Conservation (phyloP, 176 grass and related monocot species). For the Phyllostachys edulis region DNA sequence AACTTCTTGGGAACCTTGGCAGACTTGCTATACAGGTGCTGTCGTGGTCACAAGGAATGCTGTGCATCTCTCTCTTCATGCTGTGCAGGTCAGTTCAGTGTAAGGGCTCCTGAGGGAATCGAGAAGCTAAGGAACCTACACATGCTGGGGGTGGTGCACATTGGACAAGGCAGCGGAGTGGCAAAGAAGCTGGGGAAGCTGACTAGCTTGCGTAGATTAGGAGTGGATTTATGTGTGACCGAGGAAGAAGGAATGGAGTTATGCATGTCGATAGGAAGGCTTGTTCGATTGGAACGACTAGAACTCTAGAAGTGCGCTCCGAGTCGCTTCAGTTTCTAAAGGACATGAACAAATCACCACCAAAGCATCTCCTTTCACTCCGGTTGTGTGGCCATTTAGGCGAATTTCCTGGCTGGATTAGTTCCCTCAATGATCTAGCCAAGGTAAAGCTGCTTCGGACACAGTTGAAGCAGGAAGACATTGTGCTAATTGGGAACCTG, state of each 20-base stretch:
- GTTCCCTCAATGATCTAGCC: slow-evolving; percentile 20
- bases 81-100: not conserved
- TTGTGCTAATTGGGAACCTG: not conserved
- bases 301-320: slow-evolving; percentile 29
- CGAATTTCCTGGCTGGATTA: not conserved
- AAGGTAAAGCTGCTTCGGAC: slow-evolving; percentile 17
- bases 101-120: slow-evolving; percentile 28
- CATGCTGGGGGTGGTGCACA: slow-evolving; percentile 29
- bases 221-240: not conserved
- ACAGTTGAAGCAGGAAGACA: not conserved
- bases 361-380: slow-evolving; percentile 21
- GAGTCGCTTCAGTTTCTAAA: slow-evolving; percentile 6
- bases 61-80: not conserved
- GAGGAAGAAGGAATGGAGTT: not conserved
- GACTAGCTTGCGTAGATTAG: slow-evolving; percentile 23
- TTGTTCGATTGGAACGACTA: slow-evolving; percentile 14
- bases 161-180: slow-evolving; percentile 4
- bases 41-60: not conserved
- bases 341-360: not conserved
- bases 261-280: not conserved
- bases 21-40: not conserved
- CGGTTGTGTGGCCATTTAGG: slow-evolving; percentile 1
- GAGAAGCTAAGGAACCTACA: slow-evolving; percentile 34
- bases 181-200: not conserved
- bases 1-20: not conserved